These are phyloP conservation scores for Paecilomyces niveus DNA, from an alignment of 2,329 filamentous ascomycete species.

Conservation along the genomic window DNA sequence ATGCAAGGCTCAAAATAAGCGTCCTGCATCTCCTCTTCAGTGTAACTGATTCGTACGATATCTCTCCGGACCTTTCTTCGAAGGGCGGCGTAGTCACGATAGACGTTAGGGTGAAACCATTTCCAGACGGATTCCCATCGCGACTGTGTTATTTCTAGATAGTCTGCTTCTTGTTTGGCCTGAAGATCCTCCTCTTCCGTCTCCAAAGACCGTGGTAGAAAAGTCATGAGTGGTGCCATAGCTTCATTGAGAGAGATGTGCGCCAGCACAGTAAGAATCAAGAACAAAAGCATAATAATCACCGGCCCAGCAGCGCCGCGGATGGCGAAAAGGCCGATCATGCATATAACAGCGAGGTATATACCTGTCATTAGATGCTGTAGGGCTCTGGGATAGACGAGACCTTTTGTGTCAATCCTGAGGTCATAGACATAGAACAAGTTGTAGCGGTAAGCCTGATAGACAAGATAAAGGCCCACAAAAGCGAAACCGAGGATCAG, in stretches of 20 bases:
- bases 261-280: constrained; percentile 67
- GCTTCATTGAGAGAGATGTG: constrained; percentile 52
- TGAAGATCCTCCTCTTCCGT: constrained; percentile 45
- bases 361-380: constrained; percentile 78
- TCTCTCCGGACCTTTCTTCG: constrained; percentile 60
- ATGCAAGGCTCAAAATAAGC: constrained; percentile 71
- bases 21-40: constrained; percentile 52
- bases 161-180: constrained; percentile 24
- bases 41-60: constrained; percentile 53
- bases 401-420: constrained; percentile 75
- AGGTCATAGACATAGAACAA: constrained; percentile 79
- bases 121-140: constrained; percentile 21
- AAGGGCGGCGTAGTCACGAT: constrained; percentile 66
- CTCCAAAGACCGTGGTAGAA: constrained; percentile 63
- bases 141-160: constrained; percentile 10
- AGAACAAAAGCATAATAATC: constrained; percentile 67
- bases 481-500: constrained; percentile 76
- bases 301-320: constrained; percentile 58
- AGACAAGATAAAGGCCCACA: constrained; percentile 70
- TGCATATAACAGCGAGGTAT: constrained; percentile 74
- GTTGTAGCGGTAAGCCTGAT: constrained; percentile 85
- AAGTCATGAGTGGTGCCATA: constrained; percentile 46
- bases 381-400: constrained; percentile 78
- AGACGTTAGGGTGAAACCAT: constrained; percentile 64
- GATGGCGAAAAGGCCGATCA: constrained; percentile 77